Evolutionary conservation across 2,329 filamentous ascomycete genomes (phyloP), one percentile per base, ranked within the genome.

Genomic region (Diaporthe caulivora): DNA sequence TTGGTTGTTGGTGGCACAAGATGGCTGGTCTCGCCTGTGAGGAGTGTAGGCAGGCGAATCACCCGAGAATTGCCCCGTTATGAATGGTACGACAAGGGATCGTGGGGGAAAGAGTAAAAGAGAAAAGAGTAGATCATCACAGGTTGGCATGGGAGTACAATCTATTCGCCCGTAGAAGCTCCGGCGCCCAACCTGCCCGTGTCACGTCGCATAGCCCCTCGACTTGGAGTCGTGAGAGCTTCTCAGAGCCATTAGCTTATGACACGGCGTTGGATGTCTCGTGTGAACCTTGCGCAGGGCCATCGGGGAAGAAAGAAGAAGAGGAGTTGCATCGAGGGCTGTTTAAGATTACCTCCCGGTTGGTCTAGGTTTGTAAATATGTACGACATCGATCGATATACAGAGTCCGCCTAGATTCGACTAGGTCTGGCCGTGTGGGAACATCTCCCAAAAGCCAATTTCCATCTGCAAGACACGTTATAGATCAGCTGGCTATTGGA

Each of bases 371-470:
- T 37, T 40, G 31, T 13, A 21, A 51, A 47, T 65, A 53, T 65
- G 40, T 47, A 34, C 40, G 62, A 51, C 47, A 29, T 53, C 47
- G 47, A 53, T 37, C 62, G 31, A 53, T 67, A 18, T 53, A 67
- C 62, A 53, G n/a, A 29, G 34, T 53, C 18, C 5, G n/a, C 31
- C 31, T 1, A 9, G 8, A 21, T 18, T 18, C 24, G 31, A 13
- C 62, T 67, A 67, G 15, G 26, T 37, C 31, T 53, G 47, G 29
- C 70, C 53, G 2, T 69, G 75, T 26, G 74, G 76, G 72, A 79
- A 82, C 91, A 94, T 94, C 72, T 93, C 88, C 93, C 93, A 95
- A 80, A 95, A 95, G 1, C 88, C 90, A 76, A 89, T 91, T 82
- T 95, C 93, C 88, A 94, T 90, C 89, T 94, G 58, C 21, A 67